Conservation (phyloP, 257 asterid genomes). For the Nicotiana obtusifolia region DNA sequence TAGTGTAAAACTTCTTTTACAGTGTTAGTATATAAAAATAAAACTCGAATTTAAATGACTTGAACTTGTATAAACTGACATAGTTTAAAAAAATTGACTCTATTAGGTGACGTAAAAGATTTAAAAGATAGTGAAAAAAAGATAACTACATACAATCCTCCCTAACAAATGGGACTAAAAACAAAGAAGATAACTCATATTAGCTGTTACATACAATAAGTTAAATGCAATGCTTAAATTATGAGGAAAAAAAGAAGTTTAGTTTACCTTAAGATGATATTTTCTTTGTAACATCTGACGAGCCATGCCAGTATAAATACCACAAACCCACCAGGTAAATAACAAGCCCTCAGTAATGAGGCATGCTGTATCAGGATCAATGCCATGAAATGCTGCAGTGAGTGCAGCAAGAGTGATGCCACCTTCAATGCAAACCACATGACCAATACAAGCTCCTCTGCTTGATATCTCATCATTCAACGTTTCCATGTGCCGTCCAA, state of each 20-base stretch:
- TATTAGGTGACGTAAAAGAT: too few relatives aligned
- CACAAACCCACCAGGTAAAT: conserved; percentile 90
- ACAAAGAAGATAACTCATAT: too few relatives aligned
- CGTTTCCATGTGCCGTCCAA: conserved; percentile 58
- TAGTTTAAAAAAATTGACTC: too few relatives aligned
- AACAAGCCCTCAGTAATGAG: conserved; percentile 67
- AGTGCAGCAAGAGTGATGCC: conserved; percentile 66
- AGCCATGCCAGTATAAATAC: conserved; percentile 74
- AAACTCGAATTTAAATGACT: too few relatives aligned
- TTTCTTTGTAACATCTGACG: conserved; percentile 69
- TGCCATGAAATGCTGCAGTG: conserved; percentile 59
- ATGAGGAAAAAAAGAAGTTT: background rate
- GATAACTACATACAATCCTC: too few relatives aligned
- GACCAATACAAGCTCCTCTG: conserved; percentile 54
- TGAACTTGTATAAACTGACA: too few relatives aligned
- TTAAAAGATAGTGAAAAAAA: too few relatives aligned
- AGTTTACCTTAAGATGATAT: conserved; percentile 62
- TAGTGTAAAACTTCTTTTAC: too few relatives aligned
- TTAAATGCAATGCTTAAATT: too few relatives aligned
- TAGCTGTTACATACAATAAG: too few relatives aligned
- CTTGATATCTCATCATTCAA: conserved; percentile 54
- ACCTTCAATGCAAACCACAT: conserved; percentile 62
- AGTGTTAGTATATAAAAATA: too few relatives aligned
- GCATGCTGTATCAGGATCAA: conserved; percentile 64
- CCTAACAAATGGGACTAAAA: too few relatives aligned